phyloP scores from a whole-genome alignment of 2,329 filamentous ascomycete genomes.

The Pseudogymnoascus sp. region DNA sequence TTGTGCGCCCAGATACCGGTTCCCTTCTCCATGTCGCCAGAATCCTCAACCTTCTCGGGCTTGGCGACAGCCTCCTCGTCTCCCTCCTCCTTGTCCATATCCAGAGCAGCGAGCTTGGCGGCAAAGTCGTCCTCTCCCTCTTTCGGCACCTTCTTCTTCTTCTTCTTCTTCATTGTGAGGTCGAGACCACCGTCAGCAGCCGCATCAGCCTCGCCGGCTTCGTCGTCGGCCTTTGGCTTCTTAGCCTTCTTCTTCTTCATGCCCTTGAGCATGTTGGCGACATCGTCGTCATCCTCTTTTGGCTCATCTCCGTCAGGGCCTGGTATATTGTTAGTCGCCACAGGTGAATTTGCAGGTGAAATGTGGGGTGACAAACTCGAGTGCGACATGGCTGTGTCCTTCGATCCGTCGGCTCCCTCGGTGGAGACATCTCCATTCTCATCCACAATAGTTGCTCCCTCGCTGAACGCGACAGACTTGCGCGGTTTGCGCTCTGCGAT shows the following conservation, averaged over 20 bases:
- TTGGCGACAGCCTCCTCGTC: constrained; percentile 32
- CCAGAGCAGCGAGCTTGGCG: constrained; percentile 26
- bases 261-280: constrained; percentile 58
- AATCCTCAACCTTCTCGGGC: constrained; percentile 40
- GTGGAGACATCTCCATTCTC: constrained; percentile 78
- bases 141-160: constrained; percentile 10
- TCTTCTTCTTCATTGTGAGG: constrained; percentile 20
- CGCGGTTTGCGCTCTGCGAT: constrained; percentile 58
- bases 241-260: constrained; percentile 85
- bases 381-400: constrained; percentile 75
- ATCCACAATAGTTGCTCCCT: constrained; percentile 80
- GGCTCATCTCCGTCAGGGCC: constrained; percentile 28
- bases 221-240: constrained; percentile 58
- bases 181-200: constrained; percentile 41
- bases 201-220: constrained; percentile 44
- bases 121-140: constrained; percentile 23
- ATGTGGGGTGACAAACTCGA: constrained; percentile 54
- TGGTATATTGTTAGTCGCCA: constrained; percentile 35
- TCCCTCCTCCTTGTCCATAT: constrained; percentile 13
- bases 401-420: constrained; percentile 60
- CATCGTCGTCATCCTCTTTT: constrained; percentile 40
- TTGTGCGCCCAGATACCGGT: constrained; percentile 11
- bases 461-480: constrained; percentile 91
- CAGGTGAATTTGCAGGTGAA: constrained; percentile 45
- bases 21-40: constrained; percentile 11